Evolutionary conservation across 441 rosid genomes (phyloP), one percentile per base, ranked within the genome.

Genomic region (Bruguiera hainesii): DNA sequence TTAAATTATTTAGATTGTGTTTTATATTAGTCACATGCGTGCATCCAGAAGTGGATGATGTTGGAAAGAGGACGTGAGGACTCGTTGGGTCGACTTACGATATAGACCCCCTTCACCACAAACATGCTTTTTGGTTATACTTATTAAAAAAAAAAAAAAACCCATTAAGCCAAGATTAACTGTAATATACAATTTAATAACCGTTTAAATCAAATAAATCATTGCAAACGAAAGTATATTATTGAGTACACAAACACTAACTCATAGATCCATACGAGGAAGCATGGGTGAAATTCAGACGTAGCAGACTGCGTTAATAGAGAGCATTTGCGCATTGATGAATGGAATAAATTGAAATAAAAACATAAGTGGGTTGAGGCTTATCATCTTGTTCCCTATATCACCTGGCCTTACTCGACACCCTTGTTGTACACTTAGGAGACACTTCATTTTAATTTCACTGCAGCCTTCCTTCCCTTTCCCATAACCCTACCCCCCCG

Each of bases 321-420:
- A 59, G 84, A 78, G 83, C 75, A 78, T 60, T 62, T 74, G 86
- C 73, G 87, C 83, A 78, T 84, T 79, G 81, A 85, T 84, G 95
- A 82, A 78, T 83, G 82, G 79, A 80, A 60, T 69, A 56, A 74
- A 83, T 79, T 83, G 82, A 79, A 80, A 60, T 69, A 56, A 74
- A 69, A 80, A 80, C 85, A 80, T 60, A 69, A 79, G 86, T 75
- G 83, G 75, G 85, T 81, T 74, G 62, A 78, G 81, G 83, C 84
- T 72, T 76, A 83, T 81, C 77, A 75, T 56, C 57, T 56, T 86
- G 92, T 78, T 71, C 67, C 85, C 86, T 78, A 16, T 42, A 11
- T 42, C 79, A 71, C 87, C 81, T 75, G 76, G 78, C 84, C 80
- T 72, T 71, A 61, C 78, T 76, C 75, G 84, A 82, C 94, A 89